Base-by-base conservation (phyloP, 768 basidiomycete genomes). In the Baorangia bicolor region DNA sequence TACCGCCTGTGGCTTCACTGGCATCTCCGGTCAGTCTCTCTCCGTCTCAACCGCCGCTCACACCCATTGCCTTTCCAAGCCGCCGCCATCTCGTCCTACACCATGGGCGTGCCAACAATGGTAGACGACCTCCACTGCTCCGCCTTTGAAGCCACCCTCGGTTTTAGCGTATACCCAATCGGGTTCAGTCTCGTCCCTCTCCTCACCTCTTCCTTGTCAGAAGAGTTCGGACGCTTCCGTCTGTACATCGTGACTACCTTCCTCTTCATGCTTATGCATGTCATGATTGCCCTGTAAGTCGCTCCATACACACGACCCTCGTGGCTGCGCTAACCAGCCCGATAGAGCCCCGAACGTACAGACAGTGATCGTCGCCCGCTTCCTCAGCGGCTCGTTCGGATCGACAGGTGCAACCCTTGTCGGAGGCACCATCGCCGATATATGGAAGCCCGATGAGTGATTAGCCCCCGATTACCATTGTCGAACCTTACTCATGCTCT, bases 341-440 rank as follows among this genome's bases (percentile, higher is more conserved):
- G 3, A 42, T 46, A 78, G 78, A 23, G 68, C 77, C 3, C 64
- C 72, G 30, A 77, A 80, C 58, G 74, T 90, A 21, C 78, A 83
- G 51, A 85, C 83, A 0, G 85, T 90, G n/a, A 78, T 87, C 37
- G 53, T 86, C 50, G 83, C 78, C 0, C 80, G 88, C n/a, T 81
- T 88, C 57, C 64, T 90, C 1, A 78, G 82, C 53, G 88, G 88
- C 9, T 79, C 79, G 0, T 85, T 84, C 64, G 86, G 83, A 8
- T 87, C 87, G 11, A 88, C 87, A 0, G 85, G 83, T 30, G 78
- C 86, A 0, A 86, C 85, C 0, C 85, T 89, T 78, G 88, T 89
- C 20, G 86, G 85, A 21, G 88, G 88, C n/a, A 86, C 84, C 2
- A 79, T 88, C 25, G 81, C 85, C 39, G 88, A 89, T 65, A 82